Evolutionary conservation across 306 rosid genomes (phyloP).

Genomic region (Fragaria iinumae): DNA sequence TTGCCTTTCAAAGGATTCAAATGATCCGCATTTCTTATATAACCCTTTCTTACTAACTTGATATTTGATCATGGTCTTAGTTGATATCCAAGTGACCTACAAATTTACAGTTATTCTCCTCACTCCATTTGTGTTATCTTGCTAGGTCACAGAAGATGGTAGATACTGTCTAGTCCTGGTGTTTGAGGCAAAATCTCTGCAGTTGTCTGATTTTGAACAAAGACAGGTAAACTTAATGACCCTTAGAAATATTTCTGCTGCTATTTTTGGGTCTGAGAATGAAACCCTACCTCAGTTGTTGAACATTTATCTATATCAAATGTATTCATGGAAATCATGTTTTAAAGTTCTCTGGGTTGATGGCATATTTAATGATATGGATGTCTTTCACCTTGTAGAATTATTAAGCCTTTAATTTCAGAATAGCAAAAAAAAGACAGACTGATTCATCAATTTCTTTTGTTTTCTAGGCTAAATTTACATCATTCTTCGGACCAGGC

Average conservation of each 20-base stretch:
- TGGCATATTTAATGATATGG: not conserved
- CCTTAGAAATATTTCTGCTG: not conserved
- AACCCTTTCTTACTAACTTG: constrained; percentile 1
- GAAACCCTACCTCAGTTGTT: not conserved
- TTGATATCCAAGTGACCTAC: not conserved
- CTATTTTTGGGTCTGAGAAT: not conserved
- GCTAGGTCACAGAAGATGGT: constrained; percentile 78
- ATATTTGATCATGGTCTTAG: not conserved
- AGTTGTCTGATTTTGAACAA: constrained; percentile 79
- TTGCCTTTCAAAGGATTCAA: not conserved
- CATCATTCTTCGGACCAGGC: constrained; percentile 96
- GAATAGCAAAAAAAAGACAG: not conserved
- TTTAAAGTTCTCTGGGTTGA: not conserved
- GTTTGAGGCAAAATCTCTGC: constrained; percentile 77
- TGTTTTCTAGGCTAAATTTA: constrained; percentile 63
- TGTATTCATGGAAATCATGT: not conserved
- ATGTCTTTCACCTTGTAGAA: not conserved
- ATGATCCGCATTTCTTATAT: not conserved
- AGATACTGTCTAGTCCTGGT: constrained; percentile 72
- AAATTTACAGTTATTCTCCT: not conserved
- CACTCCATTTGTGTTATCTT: constrained; percentile 14
- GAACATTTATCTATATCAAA: not conserved
- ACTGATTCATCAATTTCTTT: constrained; percentile 18
- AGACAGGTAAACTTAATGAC: constrained; percentile 59
- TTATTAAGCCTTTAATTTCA: not conserved